Evolutionary conservation across 306 rosid genomes (phyloP), one percentile per base, ranked within the genome.

Genomic region (Vigna nakashimae): DNA sequence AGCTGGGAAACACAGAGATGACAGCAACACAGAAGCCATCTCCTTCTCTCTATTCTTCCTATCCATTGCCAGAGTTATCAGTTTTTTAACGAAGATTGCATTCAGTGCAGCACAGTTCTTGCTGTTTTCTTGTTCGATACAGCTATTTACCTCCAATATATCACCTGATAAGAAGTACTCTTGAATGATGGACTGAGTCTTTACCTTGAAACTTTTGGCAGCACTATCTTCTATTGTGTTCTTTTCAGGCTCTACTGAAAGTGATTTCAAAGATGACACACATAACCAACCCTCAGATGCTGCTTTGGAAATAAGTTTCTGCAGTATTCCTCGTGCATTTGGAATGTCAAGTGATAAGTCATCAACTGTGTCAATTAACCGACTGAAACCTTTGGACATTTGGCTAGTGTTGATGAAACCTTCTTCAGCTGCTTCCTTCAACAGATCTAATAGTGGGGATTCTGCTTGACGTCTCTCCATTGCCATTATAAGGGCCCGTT

Each of bases 241-340:
- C 38, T 79, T 88, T 42, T 79, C 85, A 46, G 86, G 84, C 62
- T 85, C 84, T n/a, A 26, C 14, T 11, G 89, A 49, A 26, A 90
- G 86, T 64, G 91, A 60, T 80, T 90, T 90, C 74, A 90, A 73
- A 12, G 95, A 86, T 15, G 95, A 90, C 28, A 90, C 87, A 65
- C 88, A 90, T 65, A 88, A 58, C 95, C 95, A 90, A n/a, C 95
- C 95, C 71, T 90, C 95, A 4, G 95, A 90, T 32, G 95, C 95
- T 20, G 91, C 89, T 79, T 85, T 86, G 4, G 92, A 85, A 53
- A 90, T 88, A 18, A 88, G 48, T 22, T 84, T 62, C 74, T 79
- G 88, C 26, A 90, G 84, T 16, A 86, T 88, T 36, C 75, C 82
- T 0, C 79, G 81, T 0, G 96, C 96, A 55, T 87, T 86, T 3